Base-by-base conservation (phyloP, 2,329 filamentous ascomycete genomes). In the Blastomyces emzantsi region DNA sequence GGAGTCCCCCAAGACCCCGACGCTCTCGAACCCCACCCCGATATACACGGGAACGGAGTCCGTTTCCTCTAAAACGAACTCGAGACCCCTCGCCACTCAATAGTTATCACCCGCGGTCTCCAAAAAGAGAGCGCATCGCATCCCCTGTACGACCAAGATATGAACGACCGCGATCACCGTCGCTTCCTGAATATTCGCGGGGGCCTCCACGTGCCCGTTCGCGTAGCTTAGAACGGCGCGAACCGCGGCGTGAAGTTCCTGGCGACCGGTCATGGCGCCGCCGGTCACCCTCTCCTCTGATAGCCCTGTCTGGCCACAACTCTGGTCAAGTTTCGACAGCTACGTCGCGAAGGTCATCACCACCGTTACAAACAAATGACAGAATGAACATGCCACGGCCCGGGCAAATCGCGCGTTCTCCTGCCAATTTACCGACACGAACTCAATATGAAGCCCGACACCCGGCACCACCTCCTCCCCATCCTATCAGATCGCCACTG, bases 311-410 rank as follows among this genome's bases (percentile, higher is more conserved):
- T 43, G 79, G 78, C 49, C 79, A 81, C 60, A 77, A 79, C 52
- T 84, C 82, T 28, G 81, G 79, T 28, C 75, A 80, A 63, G 82
- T 80, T 49, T 87, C 85, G 9, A 80, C 75, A 25, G 74, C 80
- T 25, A 85, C 82, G 39, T 87, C 85, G 28, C 81, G 84, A 63
- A 80, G 84, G 59, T 86, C 86, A 9, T 87, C 86, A 6, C 86
- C 86, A 19, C 82, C 78, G 82, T 67, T 71, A 78, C 60, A 78
- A 76, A 58, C 69, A 79, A 22, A 71, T 77, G 49, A 33, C 76
- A 71, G 36, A 70, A 64, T 61, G 70, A 71, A 47, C 73, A 72
- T 19, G 70, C 71, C 15, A 33, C 64, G 22, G 62, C 64, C 67
- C 66, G 72, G 64, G 59, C 72, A 62, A 51, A 58, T 57, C 65